A percentile compares a stretch with the other conserved stretches of the same genome.
phyloP scores from a whole-genome alignment of 495 filamentous ascomycete species.

The Penicillium roqueforti region DNA sequence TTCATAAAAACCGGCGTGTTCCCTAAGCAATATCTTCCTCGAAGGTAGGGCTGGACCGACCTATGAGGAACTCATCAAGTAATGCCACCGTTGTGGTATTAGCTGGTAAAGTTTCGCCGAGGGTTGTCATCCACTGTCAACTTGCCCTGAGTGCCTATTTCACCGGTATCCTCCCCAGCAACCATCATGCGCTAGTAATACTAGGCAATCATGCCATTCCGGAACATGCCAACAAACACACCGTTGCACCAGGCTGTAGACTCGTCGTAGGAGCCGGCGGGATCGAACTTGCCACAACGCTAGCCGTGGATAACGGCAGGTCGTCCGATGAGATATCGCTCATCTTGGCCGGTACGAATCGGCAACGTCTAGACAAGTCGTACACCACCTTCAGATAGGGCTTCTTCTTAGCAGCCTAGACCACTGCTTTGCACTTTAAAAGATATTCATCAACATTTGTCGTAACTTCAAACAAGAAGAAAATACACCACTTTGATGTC shows the following conservation, averaged over 20 bases:
- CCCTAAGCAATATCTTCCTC: constrained; percentile 52
- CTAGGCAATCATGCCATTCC: constrained; percentile 55
- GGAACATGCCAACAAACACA: constrained; percentile 60
- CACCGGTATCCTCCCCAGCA: constrained; percentile 56
- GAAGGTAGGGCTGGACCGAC: constrained; percentile 53
- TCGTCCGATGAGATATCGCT: constrained; percentile 43
- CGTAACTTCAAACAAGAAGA: not conserved
- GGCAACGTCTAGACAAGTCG: constrained; percentile 55
- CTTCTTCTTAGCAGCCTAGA: constrained; percentile 16
- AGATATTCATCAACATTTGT: not conserved
- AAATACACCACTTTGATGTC: constrained; percentile 39
- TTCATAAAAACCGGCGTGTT: constrained; percentile 49
- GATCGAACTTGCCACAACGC: constrained; percentile 54
- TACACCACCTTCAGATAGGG: constrained; percentile 53
- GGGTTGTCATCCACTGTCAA: constrained; percentile 53
- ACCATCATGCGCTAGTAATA: constrained; percentile 60
- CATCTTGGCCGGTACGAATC: constrained; percentile 48
- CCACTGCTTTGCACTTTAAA: constrained; percentile 19
- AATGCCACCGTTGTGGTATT: constrained; percentile 43
- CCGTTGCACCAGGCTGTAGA: constrained; percentile 52
- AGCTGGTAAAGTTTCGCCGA: constrained; percentile 45
- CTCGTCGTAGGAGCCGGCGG: constrained; percentile 50
- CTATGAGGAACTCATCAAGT: constrained; percentile 51
- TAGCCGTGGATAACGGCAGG: constrained; percentile 51
- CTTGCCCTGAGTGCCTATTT: constrained; percentile 59